These are phyloP conservation scores for Coemansia sp. DNA, from an alignment of 192 early-diverging fungal genomes.

Conservation along the genomic window DNA sequence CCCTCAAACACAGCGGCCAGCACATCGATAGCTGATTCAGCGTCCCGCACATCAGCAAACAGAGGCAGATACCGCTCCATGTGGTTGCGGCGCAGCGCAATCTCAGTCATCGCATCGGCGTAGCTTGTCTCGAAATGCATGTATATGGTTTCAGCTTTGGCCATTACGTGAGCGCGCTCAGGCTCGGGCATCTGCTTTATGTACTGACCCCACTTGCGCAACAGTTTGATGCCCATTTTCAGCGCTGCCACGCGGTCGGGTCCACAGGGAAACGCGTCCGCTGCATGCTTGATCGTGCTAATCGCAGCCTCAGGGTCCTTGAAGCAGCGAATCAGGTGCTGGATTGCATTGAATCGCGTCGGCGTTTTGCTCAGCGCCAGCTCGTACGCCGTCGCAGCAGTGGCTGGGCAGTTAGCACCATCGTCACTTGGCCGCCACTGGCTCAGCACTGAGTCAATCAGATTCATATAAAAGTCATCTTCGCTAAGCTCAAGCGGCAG, in stretches of 20 bases:
- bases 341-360: slow-evolving; percentile 55
- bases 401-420: neutral
- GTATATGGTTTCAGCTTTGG: slow-evolving; percentile 46
- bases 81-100: slow-evolving; percentile 22
- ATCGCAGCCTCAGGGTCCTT: slow-evolving; percentile 56
- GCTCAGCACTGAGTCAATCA: slow-evolving; percentile 59
- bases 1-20: slow-evolving; percentile 39
- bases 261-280: slow-evolving; percentile 59
- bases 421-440: slow-evolving; percentile 23
- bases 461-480: slow-evolving; percentile 65
- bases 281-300: slow-evolving; percentile 57
- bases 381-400: slow-evolving; percentile 11
- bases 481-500: slow-evolving; percentile 54
- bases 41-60: slow-evolving; percentile 21
- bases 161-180: slow-evolving; percentile 24
- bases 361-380: slow-evolving; percentile 30
- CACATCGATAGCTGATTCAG: slow-evolving; percentile 14
- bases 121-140: slow-evolving; percentile 37
- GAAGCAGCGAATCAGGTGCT: slow-evolving; percentile 58
- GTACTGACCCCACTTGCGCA: slow-evolving; percentile 46
- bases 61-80: slow-evolving; percentile 32
- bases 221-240: slow-evolving; percentile 56
- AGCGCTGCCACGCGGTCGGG: slow-evolving; percentile 64
- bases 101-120: slow-evolving; percentile 30
- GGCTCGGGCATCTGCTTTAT: slow-evolving; percentile 44